Percentiles rank a stretch among this genome's conserved stretches.
Evolutionary conservation across 2,329 filamentous ascomycete species (phyloP).

Genomic region (Penicillium freii): DNA sequence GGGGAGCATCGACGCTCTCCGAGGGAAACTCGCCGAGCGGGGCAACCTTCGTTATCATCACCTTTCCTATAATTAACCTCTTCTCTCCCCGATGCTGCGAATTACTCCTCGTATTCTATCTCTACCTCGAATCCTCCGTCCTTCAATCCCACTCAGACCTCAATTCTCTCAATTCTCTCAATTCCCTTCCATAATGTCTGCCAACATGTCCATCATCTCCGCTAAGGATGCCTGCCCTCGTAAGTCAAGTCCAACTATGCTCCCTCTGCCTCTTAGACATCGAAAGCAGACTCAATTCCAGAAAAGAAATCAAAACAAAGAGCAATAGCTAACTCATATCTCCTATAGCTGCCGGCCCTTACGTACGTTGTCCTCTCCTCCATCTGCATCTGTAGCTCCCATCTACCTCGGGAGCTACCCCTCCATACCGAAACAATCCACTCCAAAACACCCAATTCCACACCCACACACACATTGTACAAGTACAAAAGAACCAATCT

Average conservation of each 20-base stretch:
- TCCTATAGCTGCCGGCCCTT: constrained; percentile 41
- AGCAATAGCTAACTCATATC: constrained; percentile 13
- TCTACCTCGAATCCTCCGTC: constrained; percentile 15
- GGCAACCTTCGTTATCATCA: constrained; percentile 10
- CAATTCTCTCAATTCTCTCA: constrained; percentile 19
- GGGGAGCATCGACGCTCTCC: constrained; percentile 12
- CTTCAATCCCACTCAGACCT: constrained; percentile 4
- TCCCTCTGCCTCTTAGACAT: not conserved
- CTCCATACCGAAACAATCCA: constrained; percentile 1
- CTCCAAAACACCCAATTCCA: not conserved
- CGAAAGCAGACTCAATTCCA: not conserved
- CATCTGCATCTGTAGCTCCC: not conserved
- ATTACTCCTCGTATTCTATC: constrained; percentile 24
- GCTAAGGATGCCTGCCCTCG: constrained; percentile 48
- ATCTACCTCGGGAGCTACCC: constrained; percentile 4
- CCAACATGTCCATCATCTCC: constrained; percentile 39
- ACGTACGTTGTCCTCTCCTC: constrained; percentile 35
- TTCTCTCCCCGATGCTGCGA: constrained; percentile 25
- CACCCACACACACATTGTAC: not conserved
- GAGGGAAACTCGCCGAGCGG: constrained; percentile 23
- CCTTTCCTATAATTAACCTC: constrained; percentile 5
- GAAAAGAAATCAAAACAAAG: not conserved
- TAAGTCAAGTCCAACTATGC: constrained; percentile 29
- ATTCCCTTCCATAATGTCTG: constrained; percentile 33
- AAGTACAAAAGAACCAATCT: not conserved